Base-by-base conservation (phyloP, 305 asterid genomes). In the Galium porrigens region DNA sequence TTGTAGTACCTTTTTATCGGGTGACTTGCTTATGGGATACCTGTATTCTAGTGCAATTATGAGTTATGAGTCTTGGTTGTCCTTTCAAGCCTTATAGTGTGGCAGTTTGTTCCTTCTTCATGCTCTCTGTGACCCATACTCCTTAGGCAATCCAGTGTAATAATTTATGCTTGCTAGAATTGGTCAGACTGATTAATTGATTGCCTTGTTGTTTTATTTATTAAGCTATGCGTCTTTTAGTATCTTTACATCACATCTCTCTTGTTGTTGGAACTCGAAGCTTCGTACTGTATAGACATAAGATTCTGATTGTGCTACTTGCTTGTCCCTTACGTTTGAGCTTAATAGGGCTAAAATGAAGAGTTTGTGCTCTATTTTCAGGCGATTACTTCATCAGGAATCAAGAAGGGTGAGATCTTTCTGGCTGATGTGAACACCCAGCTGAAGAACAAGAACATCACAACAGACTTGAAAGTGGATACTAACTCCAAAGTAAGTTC, bases 381-480 rank as follows among this genome's bases (percentile, higher is more conserved):
- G 97, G 95, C 91, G 66, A 88, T 90, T 65, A 84, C 96, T 33
- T 86, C 97, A 36, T 68, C 94, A 37, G 96, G 94, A 64, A 75
- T 80, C 20, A 88, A 70, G 83, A 84, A 84, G 72, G 97, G 94
- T 5, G 96, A 90, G 44, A 15, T 74, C 44, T 77, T 86, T 66
- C 69, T 86, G 56, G 96, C 95, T 67, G 97, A 90, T 41, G 78
- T 90, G 37, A 86, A 65, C 80, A 78, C 94, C 53, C 86, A 84
- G 83, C 72, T 86, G 81, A 88, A 77, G 87, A 87, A 86, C 84
- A 84, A 84, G 72, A 88, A 86, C 77, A 79, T 90, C 77, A 90
- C 97, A 4, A 80, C 97, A 46, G 97, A 90, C 66, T 68, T 88
- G 36, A 88, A 86, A 86, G 91, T 90, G 67, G 97, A 90, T 76